phyloP scores from a whole-genome alignment of 495 filamentous ascomycete species.

The Penicillium fimorum region DNA sequence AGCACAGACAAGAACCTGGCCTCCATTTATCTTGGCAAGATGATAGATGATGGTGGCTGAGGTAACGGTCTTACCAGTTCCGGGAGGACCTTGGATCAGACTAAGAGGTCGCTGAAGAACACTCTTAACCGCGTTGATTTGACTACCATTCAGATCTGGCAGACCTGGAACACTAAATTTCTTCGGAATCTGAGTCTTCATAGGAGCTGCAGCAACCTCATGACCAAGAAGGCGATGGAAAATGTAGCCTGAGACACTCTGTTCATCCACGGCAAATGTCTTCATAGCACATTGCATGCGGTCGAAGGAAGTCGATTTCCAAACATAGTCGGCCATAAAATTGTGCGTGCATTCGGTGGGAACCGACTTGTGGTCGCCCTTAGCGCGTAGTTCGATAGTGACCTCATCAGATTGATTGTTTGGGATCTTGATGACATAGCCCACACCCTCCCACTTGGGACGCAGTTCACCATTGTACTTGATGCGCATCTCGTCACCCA shows the following conservation, averaged over 20 bases:
- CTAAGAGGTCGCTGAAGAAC: slow-evolving; percentile 90
- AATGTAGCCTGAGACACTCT: slow-evolving; percentile 98
- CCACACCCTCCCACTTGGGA: slow-evolving; percentile 94
- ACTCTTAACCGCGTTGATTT: slow-evolving; percentile 95
- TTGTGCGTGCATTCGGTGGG: slow-evolving; percentile 98
- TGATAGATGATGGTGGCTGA: slow-evolving; percentile 99
- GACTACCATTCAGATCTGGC: slow-evolving; percentile 91
- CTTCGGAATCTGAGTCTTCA: slow-evolving; percentile 95
- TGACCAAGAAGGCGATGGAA: slow-evolving; percentile 97
- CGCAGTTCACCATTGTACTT: slow-evolving; percentile 95
- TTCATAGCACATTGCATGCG: slow-evolving; percentile 99
- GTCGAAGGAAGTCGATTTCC: slow-evolving; percentile 99
- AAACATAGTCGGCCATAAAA: slow-evolving; percentile 98
- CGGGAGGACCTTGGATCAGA: slow-evolving; percentile 94
- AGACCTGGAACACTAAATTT: slow-evolving; percentile 96
- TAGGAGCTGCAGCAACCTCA: slow-evolving; percentile 90
- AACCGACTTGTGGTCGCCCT: slow-evolving; percentile 88
- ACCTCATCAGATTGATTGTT: slow-evolving; percentile 99
- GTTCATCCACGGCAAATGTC: slow-evolving; percentile 96
- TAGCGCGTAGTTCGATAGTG: slow-evolving; percentile 87
- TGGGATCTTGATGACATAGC: slow-evolving; percentile 98
- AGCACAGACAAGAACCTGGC: slow-evolving; percentile 93
- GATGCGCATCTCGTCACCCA: slow-evolving; percentile 97
- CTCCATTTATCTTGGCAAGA: slow-evolving; percentile 89
- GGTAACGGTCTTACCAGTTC: slow-evolving; percentile 99